Conservation (phyloP, 2,329 filamentous ascomycete genomes). For the Sporothrix euskadiensis region DNA sequence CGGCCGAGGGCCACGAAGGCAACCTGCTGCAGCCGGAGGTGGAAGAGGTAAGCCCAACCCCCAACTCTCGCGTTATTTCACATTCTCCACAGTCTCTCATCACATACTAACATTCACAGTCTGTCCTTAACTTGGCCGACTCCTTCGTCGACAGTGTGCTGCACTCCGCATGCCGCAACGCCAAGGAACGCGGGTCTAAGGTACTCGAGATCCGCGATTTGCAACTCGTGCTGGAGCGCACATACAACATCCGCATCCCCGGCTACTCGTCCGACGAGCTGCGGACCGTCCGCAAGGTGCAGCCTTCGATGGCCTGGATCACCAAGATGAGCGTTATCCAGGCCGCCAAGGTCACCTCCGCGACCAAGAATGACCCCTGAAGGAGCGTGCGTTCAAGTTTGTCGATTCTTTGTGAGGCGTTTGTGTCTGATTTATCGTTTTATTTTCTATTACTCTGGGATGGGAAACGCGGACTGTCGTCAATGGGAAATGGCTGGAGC, state of each 20-base stretch:
- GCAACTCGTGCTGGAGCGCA: slow-evolving; percentile 78
- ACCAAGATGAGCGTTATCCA: slow-evolving; percentile 97
- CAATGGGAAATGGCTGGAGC: slow-evolving; percentile 9
- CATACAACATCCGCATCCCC: slow-evolving; percentile 88
- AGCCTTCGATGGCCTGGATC: slow-evolving; percentile 85
- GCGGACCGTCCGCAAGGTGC: slow-evolving; percentile 88
- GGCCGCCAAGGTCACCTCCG: slow-evolving; percentile 79
- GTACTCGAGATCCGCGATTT: slow-evolving; percentile 87
- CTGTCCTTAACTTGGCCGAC: slow-evolving; percentile 84
- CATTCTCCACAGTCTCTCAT: background rate
- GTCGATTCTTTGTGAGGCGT: background rate
- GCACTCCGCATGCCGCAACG: slow-evolving; percentile 81
- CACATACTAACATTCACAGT: slow-evolving; percentile 52
- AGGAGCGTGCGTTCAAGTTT: background rate
- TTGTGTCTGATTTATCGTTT: background rate
- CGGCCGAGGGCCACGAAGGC: slow-evolving; percentile 68
- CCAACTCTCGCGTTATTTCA: background rate
- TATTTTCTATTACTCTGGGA: background rate
- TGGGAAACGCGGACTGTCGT: background rate
- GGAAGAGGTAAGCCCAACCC: slow-evolving; percentile 74
- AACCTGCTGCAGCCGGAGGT: slow-evolving; percentile 86
- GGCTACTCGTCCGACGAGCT: slow-evolving; percentile 94
- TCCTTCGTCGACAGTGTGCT: slow-evolving; percentile 94
- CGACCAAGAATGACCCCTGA: slow-evolving; percentile 43
- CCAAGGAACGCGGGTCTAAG: slow-evolving; percentile 88